Evolutionary conservation across 306 rosid species (phyloP), one percentile per base, ranked within the genome.

Genomic region (Malus sieversii): DNA sequence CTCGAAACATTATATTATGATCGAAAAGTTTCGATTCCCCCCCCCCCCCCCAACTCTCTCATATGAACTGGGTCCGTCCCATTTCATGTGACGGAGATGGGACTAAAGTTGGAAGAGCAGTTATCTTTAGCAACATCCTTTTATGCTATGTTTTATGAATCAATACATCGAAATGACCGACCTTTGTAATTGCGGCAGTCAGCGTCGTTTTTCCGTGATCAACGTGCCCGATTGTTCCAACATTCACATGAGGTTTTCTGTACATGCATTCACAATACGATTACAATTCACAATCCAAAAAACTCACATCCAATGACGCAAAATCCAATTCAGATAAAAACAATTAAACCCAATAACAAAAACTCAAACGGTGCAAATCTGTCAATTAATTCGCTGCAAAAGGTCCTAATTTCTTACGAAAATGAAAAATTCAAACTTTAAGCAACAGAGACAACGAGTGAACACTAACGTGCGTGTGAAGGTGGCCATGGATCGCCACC

Each of bases 161-260:
- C 78, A 77, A 35, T 20, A 44, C n/a, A 10, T 64, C 46, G 53
- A 58, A 58, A 79, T n/a, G 69, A 68, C 48, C 83, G 79, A 92
- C 99, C 99, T 86, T 96, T 15, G 98, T 96, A 80, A 96, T 96
- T 45, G 98, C 99, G 3, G 99, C 98, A 77, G 99, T 96, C 70
- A 96, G 79, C 35, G 99, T 96, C 32, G 97, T 96, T 86, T 96
- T 96, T 48, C 98, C 99, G 75, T 96, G 98, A 84, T 92, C 99
- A 2, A 92, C 99, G 44, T 96, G 99, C 1, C 98, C 98, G 71
- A 96, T 91, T 52, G 99, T 96, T 71, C 96, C 98, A 73, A 96
- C 93, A 51, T 96, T 96, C 51, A 96, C 94, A 73, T 92, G 99
- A 23, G 99, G 98, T 74, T 96, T 92, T 79, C 98, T 90, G 89